These are phyloP conservation scores for Crucihimalaya himalaica DNA, from an alignment of 345 rosid genomes.

Conservation along the genomic window DNA sequence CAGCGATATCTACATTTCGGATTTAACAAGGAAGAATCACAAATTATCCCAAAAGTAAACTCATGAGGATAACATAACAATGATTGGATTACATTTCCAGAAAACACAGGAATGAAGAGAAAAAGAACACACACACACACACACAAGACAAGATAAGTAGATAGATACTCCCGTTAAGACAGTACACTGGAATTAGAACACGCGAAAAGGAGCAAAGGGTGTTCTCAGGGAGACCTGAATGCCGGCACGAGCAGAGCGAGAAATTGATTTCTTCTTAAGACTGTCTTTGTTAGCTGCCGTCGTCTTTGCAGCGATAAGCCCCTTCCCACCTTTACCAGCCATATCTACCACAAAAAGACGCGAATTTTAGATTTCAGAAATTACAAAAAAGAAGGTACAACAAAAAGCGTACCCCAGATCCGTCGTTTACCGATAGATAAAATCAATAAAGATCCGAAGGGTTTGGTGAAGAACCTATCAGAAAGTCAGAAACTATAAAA, in stretches of 20 bases:
- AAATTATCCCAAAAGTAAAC: background rate
- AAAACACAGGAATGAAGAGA: background rate
- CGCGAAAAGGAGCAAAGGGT: background rate
- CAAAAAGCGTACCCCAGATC: background rate
- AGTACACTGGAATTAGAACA: background rate
- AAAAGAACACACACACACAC: background rate
- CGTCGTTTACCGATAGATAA: background rate
- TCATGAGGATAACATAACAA: background rate
- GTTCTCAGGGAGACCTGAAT: slow-evolving; percentile 56
- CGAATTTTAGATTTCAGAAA: background rate
- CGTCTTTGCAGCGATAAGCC: slow-evolving; percentile 77
- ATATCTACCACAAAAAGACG: slow-evolving; percentile 35
- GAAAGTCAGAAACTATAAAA: too few relatives aligned
- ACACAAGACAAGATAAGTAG: background rate
- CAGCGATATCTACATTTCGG: background rate
- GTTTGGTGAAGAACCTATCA: too few relatives aligned
- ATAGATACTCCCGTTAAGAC: background rate
- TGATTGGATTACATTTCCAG: background rate
- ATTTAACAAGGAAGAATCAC: background rate
- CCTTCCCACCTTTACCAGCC: slow-evolving; percentile 97
- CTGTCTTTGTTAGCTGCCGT: slow-evolving; percentile 78
- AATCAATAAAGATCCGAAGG: background rate
- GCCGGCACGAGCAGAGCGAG: slow-evolving; percentile 94
- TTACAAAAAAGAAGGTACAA: too few relatives aligned
- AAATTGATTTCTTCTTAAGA: slow-evolving; percentile 75